Evolutionary conservation across 805 yeast species (phyloP).

Genomic region (Lipomyces chichibuensis): DNA sequence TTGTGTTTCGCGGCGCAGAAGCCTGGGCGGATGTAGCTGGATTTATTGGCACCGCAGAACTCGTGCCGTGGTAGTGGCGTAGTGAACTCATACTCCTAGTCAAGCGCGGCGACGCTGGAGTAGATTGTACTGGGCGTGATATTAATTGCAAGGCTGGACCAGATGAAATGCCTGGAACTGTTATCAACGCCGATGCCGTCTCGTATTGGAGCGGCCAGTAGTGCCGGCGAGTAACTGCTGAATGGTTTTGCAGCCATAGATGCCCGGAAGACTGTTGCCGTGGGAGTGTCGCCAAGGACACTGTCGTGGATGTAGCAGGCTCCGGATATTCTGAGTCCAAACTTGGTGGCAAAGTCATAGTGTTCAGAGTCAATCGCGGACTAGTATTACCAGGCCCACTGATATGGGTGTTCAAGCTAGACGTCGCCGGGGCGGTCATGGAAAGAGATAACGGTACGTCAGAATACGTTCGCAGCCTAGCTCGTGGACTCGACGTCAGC

Average conservation of each 20-base stretch:
- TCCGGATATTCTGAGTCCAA: slow-evolving; percentile 11
- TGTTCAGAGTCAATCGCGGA: background rate
- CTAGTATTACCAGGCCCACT: background rate
- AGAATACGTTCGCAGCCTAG: slow-evolving; percentile 1
- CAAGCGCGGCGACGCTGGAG: background rate
- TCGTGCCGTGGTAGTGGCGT: background rate
- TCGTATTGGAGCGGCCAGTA: slow-evolving; percentile 23
- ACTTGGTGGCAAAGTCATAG: slow-evolving; percentile 20
- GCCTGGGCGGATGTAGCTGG: background rate
- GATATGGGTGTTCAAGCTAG: background rate
- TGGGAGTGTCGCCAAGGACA: slow-evolving; percentile 3
- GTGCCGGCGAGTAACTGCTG: slow-evolving; percentile 3
- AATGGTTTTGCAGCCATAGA: background rate
- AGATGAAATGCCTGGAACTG: background rate
- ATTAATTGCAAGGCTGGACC: background rate
- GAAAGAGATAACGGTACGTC: slow-evolving; percentile 1
- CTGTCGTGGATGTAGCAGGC: background rate
- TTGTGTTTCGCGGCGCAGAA: background rate
- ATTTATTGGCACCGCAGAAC: background rate
- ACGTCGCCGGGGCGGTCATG: background rate
- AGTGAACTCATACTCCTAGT: background rate
- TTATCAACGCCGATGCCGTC: background rate
- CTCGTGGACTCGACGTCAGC: slow-evolving; percentile 15
- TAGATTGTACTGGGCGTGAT: background rate
- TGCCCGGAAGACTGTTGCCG: background rate